Conservation (phyloP, 352 stramenopile genomes). For the Pythium grandisporangium region DNA sequence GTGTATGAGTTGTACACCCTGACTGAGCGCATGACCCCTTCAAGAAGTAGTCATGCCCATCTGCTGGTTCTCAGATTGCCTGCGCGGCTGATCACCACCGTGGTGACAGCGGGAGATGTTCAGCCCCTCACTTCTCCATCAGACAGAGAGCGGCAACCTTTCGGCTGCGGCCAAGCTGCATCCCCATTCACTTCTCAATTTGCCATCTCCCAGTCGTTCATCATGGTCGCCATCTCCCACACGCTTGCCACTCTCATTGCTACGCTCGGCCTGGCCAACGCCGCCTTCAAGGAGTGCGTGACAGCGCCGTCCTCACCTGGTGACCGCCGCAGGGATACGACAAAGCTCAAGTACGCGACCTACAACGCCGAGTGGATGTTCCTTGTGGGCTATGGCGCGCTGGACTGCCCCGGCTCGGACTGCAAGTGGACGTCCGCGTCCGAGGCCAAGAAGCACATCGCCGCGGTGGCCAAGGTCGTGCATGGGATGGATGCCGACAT, state of each 20-base stretch:
- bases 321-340: constrained; percentile 34
- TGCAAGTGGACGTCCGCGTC: constrained; percentile 40
- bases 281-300: constrained; percentile 25
- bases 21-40: too few species aligned
- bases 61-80: too few species aligned
- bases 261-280: constrained; percentile 1
- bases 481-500: constrained; percentile 49
- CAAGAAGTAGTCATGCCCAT: too few species aligned
- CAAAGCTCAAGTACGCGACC: constrained; percentile 51
- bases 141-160: too few species aligned
- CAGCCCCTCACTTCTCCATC: too few species aligned
- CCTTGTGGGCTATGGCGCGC: constrained; percentile 23
- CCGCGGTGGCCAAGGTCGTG: constrained; percentile 38
- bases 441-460: constrained; percentile 34
- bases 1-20: too few species aligned
- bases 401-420: constrained; percentile 32
- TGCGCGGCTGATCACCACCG: too few species aligned
- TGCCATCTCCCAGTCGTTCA: too few species aligned
- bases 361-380: constrained; percentile 64
- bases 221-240: constrained; percentile 26
- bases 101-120: too few species aligned
- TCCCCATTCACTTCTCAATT: too few species aligned
- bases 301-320: constrained; percentile 23
- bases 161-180: too few species aligned
- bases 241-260: constrained; percentile 13